These are phyloP conservation scores for Dicorynia guianensis DNA, from an alignment of 306 rosid species.

Conservation along the genomic window DNA sequence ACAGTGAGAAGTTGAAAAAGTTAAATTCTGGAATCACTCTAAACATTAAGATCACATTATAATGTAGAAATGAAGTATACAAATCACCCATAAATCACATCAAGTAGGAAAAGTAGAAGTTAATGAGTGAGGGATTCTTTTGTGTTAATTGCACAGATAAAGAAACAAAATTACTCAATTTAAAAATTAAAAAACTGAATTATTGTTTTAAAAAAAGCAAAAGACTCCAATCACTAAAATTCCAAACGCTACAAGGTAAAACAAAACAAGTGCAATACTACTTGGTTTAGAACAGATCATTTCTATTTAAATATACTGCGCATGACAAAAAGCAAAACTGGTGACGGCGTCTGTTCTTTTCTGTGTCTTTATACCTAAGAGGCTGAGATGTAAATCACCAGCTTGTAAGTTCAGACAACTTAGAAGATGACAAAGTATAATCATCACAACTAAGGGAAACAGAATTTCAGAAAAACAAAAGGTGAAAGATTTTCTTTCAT, in stretches of 20 bases:
- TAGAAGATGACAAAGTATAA: slow-evolving; percentile 8
- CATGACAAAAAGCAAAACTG: neutral
- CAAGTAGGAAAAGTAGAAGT: too few relatives aligned
- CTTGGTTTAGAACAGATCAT: neutral
- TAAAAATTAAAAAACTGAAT: too few relatives aligned
- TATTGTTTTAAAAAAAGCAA: neutral
- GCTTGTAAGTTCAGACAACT: neutral
- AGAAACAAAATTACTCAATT: too few relatives aligned
- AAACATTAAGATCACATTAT: too few relatives aligned
- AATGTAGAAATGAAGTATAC: too few relatives aligned
- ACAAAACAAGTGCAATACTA: neutral
- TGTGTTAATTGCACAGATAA: too few relatives aligned
- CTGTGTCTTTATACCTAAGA: neutral
- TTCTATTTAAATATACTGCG: neutral
- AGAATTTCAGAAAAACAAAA: slow-evolving; percentile 13
- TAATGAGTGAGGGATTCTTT: too few relatives aligned
- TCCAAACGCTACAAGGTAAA: neutral
- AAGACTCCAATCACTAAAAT: too few relatives aligned
- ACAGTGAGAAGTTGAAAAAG: too few relatives aligned
- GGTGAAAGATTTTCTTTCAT: slow-evolving; percentile 25
- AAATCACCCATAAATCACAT: too few relatives aligned
- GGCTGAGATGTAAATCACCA: slow-evolving; percentile 14
- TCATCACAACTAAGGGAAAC: neutral
- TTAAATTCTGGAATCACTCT: too few relatives aligned
- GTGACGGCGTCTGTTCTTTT: slow-evolving; percentile 12